These are phyloP conservation scores for Cyberlindnera meyerae DNA, from an alignment of 805 yeast species.

Conservation along the genomic window DNA sequence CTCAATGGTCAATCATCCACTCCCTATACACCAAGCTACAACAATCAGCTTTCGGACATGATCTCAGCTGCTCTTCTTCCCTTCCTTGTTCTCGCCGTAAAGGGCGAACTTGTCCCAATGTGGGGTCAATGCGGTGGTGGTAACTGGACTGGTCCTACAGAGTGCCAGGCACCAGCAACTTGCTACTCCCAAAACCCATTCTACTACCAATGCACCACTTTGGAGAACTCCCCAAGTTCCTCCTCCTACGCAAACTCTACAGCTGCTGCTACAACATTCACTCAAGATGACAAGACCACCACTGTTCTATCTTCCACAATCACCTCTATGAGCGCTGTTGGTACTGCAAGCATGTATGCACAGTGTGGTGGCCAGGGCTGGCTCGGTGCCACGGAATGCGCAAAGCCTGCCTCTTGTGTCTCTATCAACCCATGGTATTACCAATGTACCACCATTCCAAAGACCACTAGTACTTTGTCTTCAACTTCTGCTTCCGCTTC, in stretches of 20 bases:
- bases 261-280: too few species aligned
- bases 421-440: conserved; percentile 11
- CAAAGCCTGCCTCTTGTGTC: conserved; percentile 9
- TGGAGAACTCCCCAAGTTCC: not conserved
- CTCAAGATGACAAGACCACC: too few species aligned
- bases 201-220: conserved; percentile 24
- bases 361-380: conserved; percentile 11
- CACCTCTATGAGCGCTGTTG: not conserved
- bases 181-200: conserved; percentile 21
- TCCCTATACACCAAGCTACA: not conserved
- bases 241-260: too few species aligned
- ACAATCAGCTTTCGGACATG: not conserved
- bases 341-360: conserved; percentile 1
- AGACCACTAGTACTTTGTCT: conserved; percentile 1
- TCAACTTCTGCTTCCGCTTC: conserved; percentile 1
- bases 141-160: conserved; percentile 6
- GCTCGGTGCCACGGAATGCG: conserved; percentile 13
- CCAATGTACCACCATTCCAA: conserved; percentile 12
- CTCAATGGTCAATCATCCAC: too few species aligned
- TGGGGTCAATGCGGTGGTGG: conserved; percentile 9
- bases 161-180: conserved; percentile 20
- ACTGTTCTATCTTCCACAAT: not conserved
- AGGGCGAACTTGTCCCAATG: conserved; percentile 3
- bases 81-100: conserved; percentile 1
- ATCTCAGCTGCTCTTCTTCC: conserved; percentile 2